phyloP scores from a whole-genome alignment of 2,329 filamentous ascomycete genomes.

The Microcyclospora pomicola region DNA sequence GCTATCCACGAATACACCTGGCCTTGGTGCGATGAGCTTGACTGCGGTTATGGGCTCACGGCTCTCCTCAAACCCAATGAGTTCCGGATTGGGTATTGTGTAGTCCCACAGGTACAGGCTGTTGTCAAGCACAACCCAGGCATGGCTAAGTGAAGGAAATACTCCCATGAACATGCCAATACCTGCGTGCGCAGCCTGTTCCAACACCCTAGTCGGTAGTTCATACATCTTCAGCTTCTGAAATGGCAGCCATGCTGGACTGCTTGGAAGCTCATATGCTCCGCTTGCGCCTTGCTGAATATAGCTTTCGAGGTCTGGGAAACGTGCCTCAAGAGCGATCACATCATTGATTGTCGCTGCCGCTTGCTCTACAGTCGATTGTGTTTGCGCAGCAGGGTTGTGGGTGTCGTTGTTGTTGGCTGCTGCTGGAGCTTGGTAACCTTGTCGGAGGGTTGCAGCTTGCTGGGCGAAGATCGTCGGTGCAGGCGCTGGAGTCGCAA shows the following conservation, averaged over 20 bases:
- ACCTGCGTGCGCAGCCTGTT: slow-evolving; percentile 78
- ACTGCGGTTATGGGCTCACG: slow-evolving; percentile 81
- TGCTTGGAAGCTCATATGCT: slow-evolving; percentile 66
- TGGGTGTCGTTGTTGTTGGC: neutral
- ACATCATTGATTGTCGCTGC: slow-evolving; percentile 72
- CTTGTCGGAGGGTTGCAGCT: slow-evolving; percentile 16
- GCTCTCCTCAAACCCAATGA: slow-evolving; percentile 86
- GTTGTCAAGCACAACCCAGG: slow-evolving; percentile 93
- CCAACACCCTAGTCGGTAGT: slow-evolving; percentile 82
- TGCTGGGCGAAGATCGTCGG: slow-evolving; percentile 21
- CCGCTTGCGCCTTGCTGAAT: slow-evolving; percentile 73
- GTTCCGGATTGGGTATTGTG: slow-evolving; percentile 75
- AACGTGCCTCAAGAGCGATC: slow-evolving; percentile 61
- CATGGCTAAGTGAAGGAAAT: slow-evolving; percentile 87
- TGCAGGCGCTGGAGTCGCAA: slow-evolving; percentile 54
- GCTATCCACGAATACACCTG: slow-evolving; percentile 71
- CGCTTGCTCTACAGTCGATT: slow-evolving; percentile 52
- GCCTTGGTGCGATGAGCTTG: slow-evolving; percentile 69
- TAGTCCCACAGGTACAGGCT: slow-evolving; percentile 97
- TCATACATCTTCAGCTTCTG: slow-evolving; percentile 75
- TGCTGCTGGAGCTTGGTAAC: slow-evolving; percentile 8
- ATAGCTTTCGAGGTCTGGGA: slow-evolving; percentile 80
- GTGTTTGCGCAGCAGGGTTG: slow-evolving; percentile 5
- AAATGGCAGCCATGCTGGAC: slow-evolving; percentile 71
- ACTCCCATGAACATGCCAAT: slow-evolving; percentile 88